Evolutionary conservation across 495 filamentous ascomycete species (phyloP).

Genomic region (Neurospora sp.): DNA sequence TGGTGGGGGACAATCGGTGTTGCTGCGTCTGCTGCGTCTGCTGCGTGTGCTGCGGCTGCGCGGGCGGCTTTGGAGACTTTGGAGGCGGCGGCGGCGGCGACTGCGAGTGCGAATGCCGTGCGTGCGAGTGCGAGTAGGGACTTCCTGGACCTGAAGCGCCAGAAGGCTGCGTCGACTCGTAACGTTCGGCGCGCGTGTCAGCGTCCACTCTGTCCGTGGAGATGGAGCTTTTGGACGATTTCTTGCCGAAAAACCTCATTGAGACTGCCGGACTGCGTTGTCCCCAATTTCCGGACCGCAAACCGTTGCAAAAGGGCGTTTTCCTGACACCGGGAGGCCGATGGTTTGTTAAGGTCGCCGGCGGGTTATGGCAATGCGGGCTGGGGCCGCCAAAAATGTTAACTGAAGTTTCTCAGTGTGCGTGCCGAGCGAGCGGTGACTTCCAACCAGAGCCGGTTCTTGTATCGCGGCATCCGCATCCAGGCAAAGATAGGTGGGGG

Average conservation of each 20-base stretch:
- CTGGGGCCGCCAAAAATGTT: neutral
- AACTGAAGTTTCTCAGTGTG: neutral
- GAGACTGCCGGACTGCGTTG: conserved; percentile 2
- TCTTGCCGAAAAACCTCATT: conserved; percentile 49
- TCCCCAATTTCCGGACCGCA: neutral
- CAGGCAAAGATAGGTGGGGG: conserved; percentile 16
- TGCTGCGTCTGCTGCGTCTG: conserved; percentile 11
- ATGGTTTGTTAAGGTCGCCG: neutral
- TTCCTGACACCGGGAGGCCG: neutral
- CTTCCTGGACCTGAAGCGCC: conserved; percentile 10
- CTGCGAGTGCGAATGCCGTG: conserved; percentile 15
- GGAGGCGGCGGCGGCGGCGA: conserved; percentile 15
- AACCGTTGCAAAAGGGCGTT: neutral
- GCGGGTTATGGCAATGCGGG: neutral
- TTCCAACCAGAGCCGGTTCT: conserved; percentile 22
- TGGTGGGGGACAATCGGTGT: conserved; percentile 2
- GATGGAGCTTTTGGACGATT: conserved; percentile 40
- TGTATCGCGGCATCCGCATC: conserved; percentile 19
- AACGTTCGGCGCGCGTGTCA: conserved; percentile 18
- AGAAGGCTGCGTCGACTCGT: conserved; percentile 15
- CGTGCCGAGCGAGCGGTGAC: conserved; percentile 12
- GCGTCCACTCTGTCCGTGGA: conserved; percentile 37
- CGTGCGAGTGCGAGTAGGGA: conserved; percentile 8
- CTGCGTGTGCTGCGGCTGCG: neutral
- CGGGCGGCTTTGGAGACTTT: conserved; percentile 18